Conservation (phyloP, 2,329 filamentous ascomycete species). For the Aplosporella prunicola region DNA sequence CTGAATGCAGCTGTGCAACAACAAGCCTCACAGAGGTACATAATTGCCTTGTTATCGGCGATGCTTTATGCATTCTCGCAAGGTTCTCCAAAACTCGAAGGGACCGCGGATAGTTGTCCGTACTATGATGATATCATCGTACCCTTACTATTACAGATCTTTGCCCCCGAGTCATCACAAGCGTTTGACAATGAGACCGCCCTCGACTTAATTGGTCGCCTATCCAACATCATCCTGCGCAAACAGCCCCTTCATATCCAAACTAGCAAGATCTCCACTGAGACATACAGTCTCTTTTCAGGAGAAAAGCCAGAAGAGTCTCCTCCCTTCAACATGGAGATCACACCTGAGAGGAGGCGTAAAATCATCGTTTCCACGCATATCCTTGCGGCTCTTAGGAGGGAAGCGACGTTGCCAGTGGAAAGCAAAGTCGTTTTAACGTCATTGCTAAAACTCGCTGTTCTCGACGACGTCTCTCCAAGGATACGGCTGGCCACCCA, state of each 20-base stretch:
- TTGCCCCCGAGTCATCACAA: conserved; percentile 21
- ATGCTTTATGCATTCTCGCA: conserved; percentile 52
- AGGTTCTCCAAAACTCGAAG: conserved; percentile 43
- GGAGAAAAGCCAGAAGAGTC: conserved; percentile 19
- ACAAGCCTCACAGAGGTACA: conserved; percentile 43
- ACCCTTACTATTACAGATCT: conserved; percentile 30
- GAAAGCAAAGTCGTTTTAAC: conserved; percentile 25
- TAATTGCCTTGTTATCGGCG: conserved; percentile 51
- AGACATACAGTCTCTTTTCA: conserved; percentile 46
- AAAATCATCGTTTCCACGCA: conserved; percentile 50
- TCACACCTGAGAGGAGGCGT: conserved; percentile 28
- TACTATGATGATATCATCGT: conserved; percentile 41
- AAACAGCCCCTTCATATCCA: conserved; percentile 41
- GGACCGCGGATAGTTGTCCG: conserved; percentile 26
- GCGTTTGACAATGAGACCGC: conserved; percentile 40
- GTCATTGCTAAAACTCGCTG: conserved; percentile 30
- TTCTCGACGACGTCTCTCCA: conserved; percentile 19
- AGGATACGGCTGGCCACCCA: conserved; percentile 27
- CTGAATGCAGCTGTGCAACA: conserved; percentile 47
- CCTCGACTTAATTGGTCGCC: conserved; percentile 51
- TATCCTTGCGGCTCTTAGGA: conserved; percentile 42
- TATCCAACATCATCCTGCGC: conserved; percentile 51
- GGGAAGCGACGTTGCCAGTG: conserved; percentile 24
- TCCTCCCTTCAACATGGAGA: conserved; percentile 24
- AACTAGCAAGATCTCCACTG: conserved; percentile 42